These are phyloP conservation scores for Tricholoma sp. DNA, from an alignment of 768 basidiomycete genomes.

Conservation along the genomic window DNA sequence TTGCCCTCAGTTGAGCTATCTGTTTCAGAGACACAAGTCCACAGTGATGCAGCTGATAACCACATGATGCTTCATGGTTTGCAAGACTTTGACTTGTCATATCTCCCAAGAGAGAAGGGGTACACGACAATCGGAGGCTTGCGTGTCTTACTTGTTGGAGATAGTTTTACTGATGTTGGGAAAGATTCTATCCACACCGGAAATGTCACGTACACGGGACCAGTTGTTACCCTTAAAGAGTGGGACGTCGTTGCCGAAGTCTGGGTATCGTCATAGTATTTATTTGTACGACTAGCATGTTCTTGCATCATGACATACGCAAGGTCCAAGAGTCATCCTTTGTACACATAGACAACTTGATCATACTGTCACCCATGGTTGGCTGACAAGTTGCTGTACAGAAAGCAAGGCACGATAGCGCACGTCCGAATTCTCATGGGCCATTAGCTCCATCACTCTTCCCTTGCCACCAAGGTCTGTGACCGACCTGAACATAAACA, in stretches of 20 bases:
- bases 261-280: slow-evolving; percentile 43
- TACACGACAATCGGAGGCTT: slow-evolving; percentile 65
- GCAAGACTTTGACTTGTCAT: slow-evolving; percentile 62
- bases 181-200: slow-evolving; percentile 15
- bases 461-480: slow-evolving; percentile 85
- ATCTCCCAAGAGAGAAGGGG: slow-evolving; percentile 52
- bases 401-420: slow-evolving; percentile 88
- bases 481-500: slow-evolving; percentile 42
- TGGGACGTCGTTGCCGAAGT: slow-evolving; percentile 69
- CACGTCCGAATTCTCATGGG: slow-evolving; percentile 81
- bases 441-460: slow-evolving; percentile 89
- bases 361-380: slow-evolving; percentile 67
- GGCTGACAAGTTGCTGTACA: slow-evolving; percentile 88
- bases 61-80: slow-evolving; percentile 26
- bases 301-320: background rate
- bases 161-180: slow-evolving; percentile 37
- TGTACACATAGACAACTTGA: background rate
- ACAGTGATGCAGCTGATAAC: slow-evolving; percentile 18
- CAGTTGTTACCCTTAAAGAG: slow-evolving; percentile 49
- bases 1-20: slow-evolving; percentile 39
- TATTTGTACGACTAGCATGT: background rate
- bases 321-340: background rate
- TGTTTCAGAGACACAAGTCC: slow-evolving; percentile 5
- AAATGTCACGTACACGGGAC: slow-evolving; percentile 27
- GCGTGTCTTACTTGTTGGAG: slow-evolving; percentile 60